Base-by-base conservation (phyloP, 805 yeast genomes). In the Komagataella kurtzmanii region DNA sequence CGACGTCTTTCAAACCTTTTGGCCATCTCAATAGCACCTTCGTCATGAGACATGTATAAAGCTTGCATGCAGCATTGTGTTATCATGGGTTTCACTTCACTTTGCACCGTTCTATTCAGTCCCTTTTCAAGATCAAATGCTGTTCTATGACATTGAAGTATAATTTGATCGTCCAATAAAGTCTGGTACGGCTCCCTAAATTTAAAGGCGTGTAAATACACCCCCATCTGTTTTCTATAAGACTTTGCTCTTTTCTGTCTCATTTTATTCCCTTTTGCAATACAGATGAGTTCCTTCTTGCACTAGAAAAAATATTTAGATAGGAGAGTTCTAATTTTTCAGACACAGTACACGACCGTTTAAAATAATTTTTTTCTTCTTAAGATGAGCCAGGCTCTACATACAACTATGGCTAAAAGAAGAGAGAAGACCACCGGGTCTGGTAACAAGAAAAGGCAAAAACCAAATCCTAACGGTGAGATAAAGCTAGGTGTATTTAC, bases 241-340 rank as follows among this genome's bases (percentile, higher is more conserved):
- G 93, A 75, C 67, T 91, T 91, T 51, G 97, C 96, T 68, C 99
- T 77, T 68, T 90, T 91, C 70, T 91, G 97, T 75, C 95, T 88
- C 99, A 91, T 91, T 40, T 54, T 18, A 7, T 44, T 44, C 6
- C 23, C 40, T 30, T 65, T 49, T 10, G 7, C 14, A 1, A 30
- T 5, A 30, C 14, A 30, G 40, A 10, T 30, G 14, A 30, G n/a
- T 30, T 30, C 40, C 14, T 14, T 30, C 23, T 30, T 10, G 40
- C 14, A 10, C 40, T 30, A 10, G 40, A 21, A 30, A 30, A 30
- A 30, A 30, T 30, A 30, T 10, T 30, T 30, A 30, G 40, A 10
- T 30, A 30, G 40, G 40, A 8, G 14, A 3, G 10, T 5, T 8
- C 10, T 10, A 30, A 30, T 14, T 30, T 30, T 30, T 30, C 40